Evolutionary conservation across 108 stramenopile genomes (phyloP), one percentile per base, ranked within the genome.

Genomic region (Discostella stelligeroides): DNA sequence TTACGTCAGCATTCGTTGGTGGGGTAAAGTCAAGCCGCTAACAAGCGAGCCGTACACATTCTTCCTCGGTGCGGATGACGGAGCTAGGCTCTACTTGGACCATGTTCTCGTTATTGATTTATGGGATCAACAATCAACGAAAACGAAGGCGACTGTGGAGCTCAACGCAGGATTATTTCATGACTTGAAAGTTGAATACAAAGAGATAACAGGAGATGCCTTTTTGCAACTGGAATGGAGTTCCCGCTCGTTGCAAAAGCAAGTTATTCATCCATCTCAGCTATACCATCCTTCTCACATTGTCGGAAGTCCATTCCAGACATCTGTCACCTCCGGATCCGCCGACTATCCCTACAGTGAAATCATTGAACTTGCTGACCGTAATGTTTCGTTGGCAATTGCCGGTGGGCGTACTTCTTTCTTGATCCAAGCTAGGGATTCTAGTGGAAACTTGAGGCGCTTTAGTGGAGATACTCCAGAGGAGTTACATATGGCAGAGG

Each of bases 1-100:
- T 82, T 95, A 88, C 29, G 86, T 95, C 9, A 89, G 89, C 21
- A 73, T 79, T 38, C 80, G 91, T 18, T 95, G 90, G 90, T 72
- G 62, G 45, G 94, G 94, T 39, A 95, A 95, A 70, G 49, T 95
- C 38, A 53, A 40, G 20, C 82, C 84, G 15, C 55, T 72, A 9
- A 70, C 73, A 7, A 81, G 72, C 23, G 94, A 94, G 68, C 56
- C 50, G 14, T 90, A 88, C 73, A 89, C 90, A 14, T 79, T 95
- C 64, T 89, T 87, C 70, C 49, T 87, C 13, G 27, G 25, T 39
- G 88, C 86, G 1, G 89, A 94, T 66, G 94, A 94, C 53, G 90
- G 83, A 15, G 84, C 68, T 8, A 68, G 86, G 38, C 63, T 95
- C n/a, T 95, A 84, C 43, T 18, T 95, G 9, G 86, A 94, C 55